Percentiles rank a stretch among this genome's conserved stretches.
Evolutionary conservation across 345 rosid species (phyloP).

Genomic region (Lumnitzera racemosa): DNA sequence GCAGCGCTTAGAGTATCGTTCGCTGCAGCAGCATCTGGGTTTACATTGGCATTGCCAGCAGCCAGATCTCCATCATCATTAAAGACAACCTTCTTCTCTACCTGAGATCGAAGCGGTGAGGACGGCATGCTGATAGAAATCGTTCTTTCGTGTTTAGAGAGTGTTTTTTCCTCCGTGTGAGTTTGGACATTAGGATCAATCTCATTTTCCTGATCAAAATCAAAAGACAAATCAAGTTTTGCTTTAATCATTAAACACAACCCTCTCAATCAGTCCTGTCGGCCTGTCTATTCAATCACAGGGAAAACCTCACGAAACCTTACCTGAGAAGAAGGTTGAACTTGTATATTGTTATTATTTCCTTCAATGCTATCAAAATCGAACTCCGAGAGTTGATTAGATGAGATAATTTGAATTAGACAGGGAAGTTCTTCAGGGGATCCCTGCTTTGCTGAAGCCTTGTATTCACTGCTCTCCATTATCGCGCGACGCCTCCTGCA

Average conservation of each 20-base stretch:
- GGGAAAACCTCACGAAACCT: too few species aligned
- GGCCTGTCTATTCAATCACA: too few species aligned
- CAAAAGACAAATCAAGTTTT: too few species aligned
- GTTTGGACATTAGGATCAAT: too few species aligned
- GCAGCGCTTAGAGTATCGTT: slow-evolving; percentile 3
- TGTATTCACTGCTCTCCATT: slow-evolving; percentile 24
- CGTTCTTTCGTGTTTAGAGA: slow-evolving; percentile 8
- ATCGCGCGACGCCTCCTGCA: slow-evolving; percentile 1
- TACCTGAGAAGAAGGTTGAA: too few species aligned
- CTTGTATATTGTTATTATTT: background rate
- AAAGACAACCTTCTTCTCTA: slow-evolving; percentile 20
- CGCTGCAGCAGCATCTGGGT: slow-evolving; percentile 18
- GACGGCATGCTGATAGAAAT: slow-evolving; percentile 65
- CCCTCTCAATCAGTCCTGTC: too few species aligned
- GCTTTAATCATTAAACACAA: too few species aligned
- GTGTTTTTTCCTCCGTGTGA: too few species aligned
- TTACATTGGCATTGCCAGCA: slow-evolving; percentile 5
- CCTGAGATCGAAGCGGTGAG: slow-evolving; percentile 26
- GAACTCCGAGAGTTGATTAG: slow-evolving; percentile 44
- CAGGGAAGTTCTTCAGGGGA: slow-evolving; percentile 29
- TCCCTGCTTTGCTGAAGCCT: slow-evolving; percentile 16
- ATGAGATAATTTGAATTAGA: slow-evolving; percentile 33
- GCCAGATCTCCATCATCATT: slow-evolving; percentile 7
- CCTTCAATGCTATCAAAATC: slow-evolving; percentile 37
- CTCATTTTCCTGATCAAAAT: too few species aligned